Evolutionary conservation across 441 rosid genomes (phyloP).

Genomic region (Mallotus japonicus): DNA sequence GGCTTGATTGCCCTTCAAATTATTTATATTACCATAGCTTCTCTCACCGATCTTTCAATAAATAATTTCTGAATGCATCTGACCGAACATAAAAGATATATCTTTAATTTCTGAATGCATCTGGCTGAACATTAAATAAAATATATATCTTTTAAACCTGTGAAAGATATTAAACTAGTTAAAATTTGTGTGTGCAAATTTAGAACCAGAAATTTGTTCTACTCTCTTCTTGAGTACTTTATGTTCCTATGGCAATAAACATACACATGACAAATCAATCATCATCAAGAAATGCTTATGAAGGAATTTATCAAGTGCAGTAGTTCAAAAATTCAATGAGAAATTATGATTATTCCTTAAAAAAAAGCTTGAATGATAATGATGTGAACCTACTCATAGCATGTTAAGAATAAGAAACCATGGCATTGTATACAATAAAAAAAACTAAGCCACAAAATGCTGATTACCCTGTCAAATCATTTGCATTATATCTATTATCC

Average conservation of each 20-base stretch:
- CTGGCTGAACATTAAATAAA: no score
- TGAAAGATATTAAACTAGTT: no score
- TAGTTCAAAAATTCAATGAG: slow-evolving; percentile 12
- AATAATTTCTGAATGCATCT: no score
- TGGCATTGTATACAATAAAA: slow-evolving; percentile 1
- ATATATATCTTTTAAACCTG: no score
- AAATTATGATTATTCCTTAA: slow-evolving; percentile 15
- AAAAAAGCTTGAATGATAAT: slow-evolving; percentile 2
- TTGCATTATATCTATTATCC: background rate
- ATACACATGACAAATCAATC: slow-evolving; percentile 14
- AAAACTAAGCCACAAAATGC: slow-evolving; percentile 26
- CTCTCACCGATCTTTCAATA: no score
- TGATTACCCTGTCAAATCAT: slow-evolving; percentile 19
- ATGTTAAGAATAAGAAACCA: slow-evolving; percentile 6
- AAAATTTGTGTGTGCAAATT: background rate
- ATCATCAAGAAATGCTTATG: background rate
- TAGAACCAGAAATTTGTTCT: background rate
- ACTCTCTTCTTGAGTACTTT: no score
- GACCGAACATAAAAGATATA: no score
- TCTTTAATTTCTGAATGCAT: no score
- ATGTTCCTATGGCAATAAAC: background rate
- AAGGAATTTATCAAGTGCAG: background rate
- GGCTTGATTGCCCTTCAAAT: no score
- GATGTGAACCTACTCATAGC: slow-evolving; percentile 27
- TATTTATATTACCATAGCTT: no score